phyloP scores from a whole-genome alignment of 1,284 basidiomycete genomes.

The Melanopsichium pennsylvanicum region DNA sequence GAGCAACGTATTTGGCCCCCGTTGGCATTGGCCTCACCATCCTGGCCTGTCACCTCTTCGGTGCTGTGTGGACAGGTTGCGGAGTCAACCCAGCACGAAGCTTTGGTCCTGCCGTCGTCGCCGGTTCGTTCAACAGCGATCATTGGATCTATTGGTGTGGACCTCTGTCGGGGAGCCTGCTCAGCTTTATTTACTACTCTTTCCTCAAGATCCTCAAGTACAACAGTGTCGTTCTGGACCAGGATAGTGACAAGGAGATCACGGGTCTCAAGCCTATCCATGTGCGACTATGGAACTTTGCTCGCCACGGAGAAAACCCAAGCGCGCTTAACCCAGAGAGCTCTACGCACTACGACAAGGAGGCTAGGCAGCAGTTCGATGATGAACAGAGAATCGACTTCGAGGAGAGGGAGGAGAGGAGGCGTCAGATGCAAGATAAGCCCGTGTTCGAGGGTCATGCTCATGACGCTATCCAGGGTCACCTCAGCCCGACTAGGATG shows the following conservation, averaged over 20 bases:
- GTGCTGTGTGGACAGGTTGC: constrained; percentile 67
- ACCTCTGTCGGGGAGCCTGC: constrained; percentile 30
- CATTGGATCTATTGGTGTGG: constrained; percentile 57
- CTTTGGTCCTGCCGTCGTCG: constrained; percentile 75
- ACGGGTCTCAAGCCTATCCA: constrained; percentile 43
- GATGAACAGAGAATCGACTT: constrained; percentile 16
- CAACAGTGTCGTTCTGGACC: constrained; percentile 39
- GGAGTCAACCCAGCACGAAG: constrained; percentile 77
- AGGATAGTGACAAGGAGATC: constrained; percentile 46
- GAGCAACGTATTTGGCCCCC: constrained; percentile 76
- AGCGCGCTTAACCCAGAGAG: constrained; percentile 28
- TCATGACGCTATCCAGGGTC: constrained; percentile 4
- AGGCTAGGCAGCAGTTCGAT: constrained; percentile 23
- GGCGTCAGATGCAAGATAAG: constrained; percentile 19
- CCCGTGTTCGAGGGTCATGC: constrained; percentile 33
- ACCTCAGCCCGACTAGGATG: neutral
- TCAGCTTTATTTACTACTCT: constrained; percentile 16
- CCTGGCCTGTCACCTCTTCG: constrained; percentile 35
- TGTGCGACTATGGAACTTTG: constrained; percentile 29
- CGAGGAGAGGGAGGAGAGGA: constrained; percentile 12
- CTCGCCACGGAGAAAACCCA: constrained; percentile 30
- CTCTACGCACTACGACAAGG: constrained; percentile 29
- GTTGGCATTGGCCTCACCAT: constrained; percentile 72
- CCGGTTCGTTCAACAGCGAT: constrained; percentile 20
- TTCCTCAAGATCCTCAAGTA: constrained; percentile 43